Evolutionary conservation across 805 yeast genomes (phyloP).

Genomic region (Osmozyma mogii): DNA sequence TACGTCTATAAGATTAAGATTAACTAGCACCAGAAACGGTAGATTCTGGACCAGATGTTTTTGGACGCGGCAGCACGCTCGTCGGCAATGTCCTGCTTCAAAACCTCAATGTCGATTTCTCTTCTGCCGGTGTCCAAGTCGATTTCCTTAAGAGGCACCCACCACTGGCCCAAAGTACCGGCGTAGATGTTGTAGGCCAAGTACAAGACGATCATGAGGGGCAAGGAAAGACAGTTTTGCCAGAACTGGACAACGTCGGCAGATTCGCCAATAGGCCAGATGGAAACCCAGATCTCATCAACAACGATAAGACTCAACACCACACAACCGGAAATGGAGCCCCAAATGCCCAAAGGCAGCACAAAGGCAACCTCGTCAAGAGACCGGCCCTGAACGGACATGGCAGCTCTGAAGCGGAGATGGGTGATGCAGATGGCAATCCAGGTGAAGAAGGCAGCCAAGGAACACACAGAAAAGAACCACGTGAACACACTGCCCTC

Average conservation of each 20-base stretch:
- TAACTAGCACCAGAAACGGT: slow-evolving; percentile 26
- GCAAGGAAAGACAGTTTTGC: slow-evolving; percentile 39
- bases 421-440: slow-evolving; percentile 19
- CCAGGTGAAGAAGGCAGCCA: slow-evolving; percentile 23
- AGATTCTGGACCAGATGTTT: slow-evolving; percentile 19
- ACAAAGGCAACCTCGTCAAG: slow-evolving; percentile 43
- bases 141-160: slow-evolving; percentile 40
- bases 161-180: slow-evolving; percentile 10
- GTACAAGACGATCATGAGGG: slow-evolving; percentile 37
- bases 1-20: no score
- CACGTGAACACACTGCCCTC: slow-evolving; percentile 17
- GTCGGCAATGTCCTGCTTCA: slow-evolving; percentile 34
- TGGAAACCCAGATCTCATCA: slow-evolving; percentile 62
- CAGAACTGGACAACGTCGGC: slow-evolving; percentile 36
- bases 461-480: slow-evolving; percentile 20
- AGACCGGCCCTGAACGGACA: slow-evolving; percentile 15
- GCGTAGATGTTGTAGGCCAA: slow-evolving; percentile 31
- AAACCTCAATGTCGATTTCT: slow-evolving; percentile 26
- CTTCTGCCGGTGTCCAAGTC: slow-evolving; percentile 57
- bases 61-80: no score
- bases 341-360: slow-evolving; percentile 45
- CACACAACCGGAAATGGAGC: slow-evolving; percentile 44
- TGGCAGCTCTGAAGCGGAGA: slow-evolving; percentile 20
- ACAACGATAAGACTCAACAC: slow-evolving; percentile 43
- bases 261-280: slow-evolving; percentile 45